Conservation (phyloP, 2,329 filamentous ascomycete species). For the Diaporthe nobilis region DNA sequence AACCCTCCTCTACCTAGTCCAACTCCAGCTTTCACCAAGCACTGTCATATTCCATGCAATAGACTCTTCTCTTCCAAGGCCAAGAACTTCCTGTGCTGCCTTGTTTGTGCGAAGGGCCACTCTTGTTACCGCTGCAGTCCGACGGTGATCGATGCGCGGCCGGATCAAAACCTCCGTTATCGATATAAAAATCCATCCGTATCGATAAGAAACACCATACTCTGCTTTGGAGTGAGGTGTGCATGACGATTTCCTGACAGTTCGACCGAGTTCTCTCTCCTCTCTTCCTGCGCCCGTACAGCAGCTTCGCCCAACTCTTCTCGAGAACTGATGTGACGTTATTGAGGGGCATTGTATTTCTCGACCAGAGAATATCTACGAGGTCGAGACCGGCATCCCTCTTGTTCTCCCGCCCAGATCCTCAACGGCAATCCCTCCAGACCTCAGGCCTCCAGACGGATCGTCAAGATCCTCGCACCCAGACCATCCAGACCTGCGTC, state of each 20-base stretch:
- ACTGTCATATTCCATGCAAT: not conserved
- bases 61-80: not conserved
- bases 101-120: not conserved
- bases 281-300: not conserved
- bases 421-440: not conserved
- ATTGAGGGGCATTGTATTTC: conserved; percentile 9
- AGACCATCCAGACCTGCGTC: not conserved
- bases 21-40: not conserved
- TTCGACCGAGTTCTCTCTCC: conserved; percentile 19
- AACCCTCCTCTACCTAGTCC: not conserved
- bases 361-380: conserved; percentile 16
- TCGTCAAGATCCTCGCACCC: not conserved
- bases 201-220: conserved; percentile 19
- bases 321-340: not conserved
- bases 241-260: conserved; percentile 28
- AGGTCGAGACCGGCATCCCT: not conserved
- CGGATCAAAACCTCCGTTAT: conserved; percentile 36
- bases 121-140: not conserved
- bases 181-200: conserved; percentile 2
- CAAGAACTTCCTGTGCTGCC: not conserved
- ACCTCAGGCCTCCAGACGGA: not conserved
- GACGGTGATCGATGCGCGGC: not conserved
- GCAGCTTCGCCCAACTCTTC: not conserved
- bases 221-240: not conserved
- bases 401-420: not conserved